A percentile compares a stretch with the other conserved stretches of the same genome.
phyloP scores from a whole-genome alignment of 1,284 basidiomycete species.

The Cryptococcus maquisensis region DNA sequence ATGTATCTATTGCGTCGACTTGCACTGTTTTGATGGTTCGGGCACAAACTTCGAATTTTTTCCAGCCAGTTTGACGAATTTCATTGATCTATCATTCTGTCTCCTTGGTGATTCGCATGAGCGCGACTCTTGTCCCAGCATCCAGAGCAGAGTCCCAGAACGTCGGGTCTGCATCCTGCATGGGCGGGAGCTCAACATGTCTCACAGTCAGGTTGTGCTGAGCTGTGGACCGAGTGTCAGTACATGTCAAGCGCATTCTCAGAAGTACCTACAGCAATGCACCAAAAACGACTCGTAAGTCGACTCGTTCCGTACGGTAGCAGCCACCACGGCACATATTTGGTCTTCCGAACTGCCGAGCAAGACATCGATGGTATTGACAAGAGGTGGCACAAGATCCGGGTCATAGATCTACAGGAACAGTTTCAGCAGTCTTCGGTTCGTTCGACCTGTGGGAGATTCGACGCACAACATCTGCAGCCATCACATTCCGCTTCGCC shows the following conservation, averaged over 20 bases:
- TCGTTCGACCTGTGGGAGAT: neutral
- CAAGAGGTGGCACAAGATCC: constrained; percentile 41
- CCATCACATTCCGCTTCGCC: constrained; percentile 32
- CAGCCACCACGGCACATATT: constrained; percentile 35
- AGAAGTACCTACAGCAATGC: constrained; percentile 27
- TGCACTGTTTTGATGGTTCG: no score
- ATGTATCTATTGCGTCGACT: neutral
- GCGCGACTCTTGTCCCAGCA: constrained; percentile 28
- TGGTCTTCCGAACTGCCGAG: constrained; percentile 9
- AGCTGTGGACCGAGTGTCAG: neutral
- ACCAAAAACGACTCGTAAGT: constrained; percentile 41
- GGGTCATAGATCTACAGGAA: constrained; percentile 51
- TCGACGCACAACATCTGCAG: constrained; percentile 47
- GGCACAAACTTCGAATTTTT: no score
- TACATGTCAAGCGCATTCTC: neutral
- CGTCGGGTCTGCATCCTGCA: constrained; percentile 22
- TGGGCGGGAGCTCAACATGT: constrained; percentile 21
- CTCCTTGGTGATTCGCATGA: constrained; percentile 25
- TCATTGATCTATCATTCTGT: neutral
- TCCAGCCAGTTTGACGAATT: no score
- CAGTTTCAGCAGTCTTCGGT: neutral
- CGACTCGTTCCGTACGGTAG: constrained; percentile 46
- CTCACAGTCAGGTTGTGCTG: constrained; percentile 4
- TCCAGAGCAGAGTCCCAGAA: constrained; percentile 46
- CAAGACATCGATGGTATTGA: constrained; percentile 33